phyloP scores from a whole-genome alignment of 2,329 filamentous ascomycete genomes.

The Colletotrichum costaricense region DNA sequence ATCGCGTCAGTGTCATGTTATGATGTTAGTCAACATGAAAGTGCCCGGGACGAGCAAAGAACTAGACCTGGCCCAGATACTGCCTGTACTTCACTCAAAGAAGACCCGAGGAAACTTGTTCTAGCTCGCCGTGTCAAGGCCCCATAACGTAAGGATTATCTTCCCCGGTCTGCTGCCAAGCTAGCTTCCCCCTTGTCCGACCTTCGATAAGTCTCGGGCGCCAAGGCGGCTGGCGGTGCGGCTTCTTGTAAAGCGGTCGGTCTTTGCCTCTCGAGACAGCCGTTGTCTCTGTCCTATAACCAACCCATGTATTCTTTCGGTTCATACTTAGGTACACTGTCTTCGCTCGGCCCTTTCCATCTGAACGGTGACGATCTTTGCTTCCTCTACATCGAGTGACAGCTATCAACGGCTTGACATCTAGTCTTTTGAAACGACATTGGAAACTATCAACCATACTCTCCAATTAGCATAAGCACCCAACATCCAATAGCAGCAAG shows the following conservation, averaged over 20 bases:
- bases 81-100: neutral
- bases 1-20: neutral
- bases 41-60: neutral
- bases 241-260: conserved; percentile 19
- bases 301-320: neutral
- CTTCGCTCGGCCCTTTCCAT: neutral
- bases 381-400: neutral
- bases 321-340: neutral
- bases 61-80: neutral
- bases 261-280: conserved; percentile 20
- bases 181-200: conserved; percentile 9
- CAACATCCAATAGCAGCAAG: neutral
- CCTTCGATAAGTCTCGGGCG: conserved; percentile 24
- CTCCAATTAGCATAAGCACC: neutral
- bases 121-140: conserved; percentile 13
- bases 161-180: conserved; percentile 17
- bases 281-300: conserved; percentile 17
- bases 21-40: neutral
- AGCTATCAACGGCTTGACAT: neutral
- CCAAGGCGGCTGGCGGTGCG: conserved; percentile 36
- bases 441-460: too few species aligned
- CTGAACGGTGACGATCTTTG: neutral
- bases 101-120: neutral
- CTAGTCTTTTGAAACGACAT: conserved; percentile 6
- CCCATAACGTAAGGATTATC: conserved; percentile 11